A percentile compares a stretch with the other conserved stretches of the same genome.
phyloP scores from a whole-genome alignment of 345 rosid species.

The Salix koriyanagi region DNA sequence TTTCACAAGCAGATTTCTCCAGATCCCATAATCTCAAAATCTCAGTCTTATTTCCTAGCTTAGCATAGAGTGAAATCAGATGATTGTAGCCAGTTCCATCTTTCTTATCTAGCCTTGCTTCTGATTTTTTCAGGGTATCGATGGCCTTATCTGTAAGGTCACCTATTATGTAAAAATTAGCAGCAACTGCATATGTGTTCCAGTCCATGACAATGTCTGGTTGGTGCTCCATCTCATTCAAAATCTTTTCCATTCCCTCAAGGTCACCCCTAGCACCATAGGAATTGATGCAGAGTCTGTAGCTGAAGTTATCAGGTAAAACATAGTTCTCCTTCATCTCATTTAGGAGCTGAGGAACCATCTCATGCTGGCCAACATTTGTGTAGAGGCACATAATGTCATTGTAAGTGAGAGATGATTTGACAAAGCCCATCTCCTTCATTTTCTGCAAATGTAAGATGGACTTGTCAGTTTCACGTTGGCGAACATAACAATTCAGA shows the following conservation, averaged over 20 bases:
- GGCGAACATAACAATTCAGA: constrained; percentile 71
- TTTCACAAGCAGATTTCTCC: constrained; percentile 57
- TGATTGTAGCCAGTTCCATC: constrained; percentile 71
- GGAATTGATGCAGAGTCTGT: constrained; percentile 70
- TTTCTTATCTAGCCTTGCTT: constrained; percentile 50
- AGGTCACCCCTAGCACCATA: constrained; percentile 55
- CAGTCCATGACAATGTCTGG: constrained; percentile 59
- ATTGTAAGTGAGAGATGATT: constrained; percentile 56
- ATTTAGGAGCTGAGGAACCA: constrained; percentile 49
- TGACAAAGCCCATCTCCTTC: constrained; percentile 64
- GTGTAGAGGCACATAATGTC: constrained; percentile 80
- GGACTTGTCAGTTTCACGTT: constrained; percentile 53
- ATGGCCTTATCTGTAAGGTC: constrained; percentile 45
- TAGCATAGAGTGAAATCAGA: constrained; percentile 68
- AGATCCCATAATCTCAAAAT: constrained; percentile 66
- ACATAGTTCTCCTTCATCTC: constrained; percentile 70
- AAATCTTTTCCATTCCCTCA: constrained; percentile 46
- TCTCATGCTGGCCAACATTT: constrained; percentile 48
- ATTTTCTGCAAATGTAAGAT: constrained; percentile 58
- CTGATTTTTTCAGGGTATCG: constrained; percentile 53
- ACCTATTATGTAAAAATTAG: constrained; percentile 60
- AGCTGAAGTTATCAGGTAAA: constrained; percentile 74
- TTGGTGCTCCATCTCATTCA: constrained; percentile 68
- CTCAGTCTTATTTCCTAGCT: constrained; percentile 54
- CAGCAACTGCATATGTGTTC: constrained; percentile 78